phyloP scores from a whole-genome alignment of 2,329 filamentous ascomycete species.

The Ophiocordyceps polyrhachis-furcata region DNA sequence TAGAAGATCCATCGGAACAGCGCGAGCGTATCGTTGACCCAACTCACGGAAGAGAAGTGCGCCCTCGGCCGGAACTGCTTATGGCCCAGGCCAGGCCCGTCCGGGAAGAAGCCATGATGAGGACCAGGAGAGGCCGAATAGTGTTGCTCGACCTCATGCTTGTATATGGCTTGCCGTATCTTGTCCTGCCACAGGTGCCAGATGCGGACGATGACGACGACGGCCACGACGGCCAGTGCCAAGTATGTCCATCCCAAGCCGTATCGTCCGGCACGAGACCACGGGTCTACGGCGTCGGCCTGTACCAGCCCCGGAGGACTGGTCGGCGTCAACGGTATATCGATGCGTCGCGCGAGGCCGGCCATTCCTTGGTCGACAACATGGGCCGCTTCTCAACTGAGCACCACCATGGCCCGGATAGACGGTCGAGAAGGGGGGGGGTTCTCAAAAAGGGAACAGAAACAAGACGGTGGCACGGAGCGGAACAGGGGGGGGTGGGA shows the following conservation, averaged over 20 bases:
- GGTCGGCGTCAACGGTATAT: constrained; percentile 38
- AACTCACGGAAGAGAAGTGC: constrained; percentile 55
- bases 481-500: background rate
- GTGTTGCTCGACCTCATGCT: constrained; percentile 56
- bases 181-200: constrained; percentile 92
- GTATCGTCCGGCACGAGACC: constrained; percentile 68
- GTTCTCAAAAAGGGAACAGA: background rate
- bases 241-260: constrained; percentile 80
- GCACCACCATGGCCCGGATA: constrained; percentile 23
- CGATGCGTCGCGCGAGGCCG: constrained; percentile 33
- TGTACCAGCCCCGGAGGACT: constrained; percentile 43
- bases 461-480: background rate
- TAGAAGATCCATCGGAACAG: constrained; percentile 80
- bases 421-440: background rate
- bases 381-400: constrained; percentile 12
- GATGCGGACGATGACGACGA: constrained; percentile 50
- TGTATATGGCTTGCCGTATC: constrained; percentile 74
- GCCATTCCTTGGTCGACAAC: constrained; percentile 14
- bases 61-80: constrained; percentile 43
- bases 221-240: constrained; percentile 48
- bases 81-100: constrained; percentile 36
- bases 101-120: constrained; percentile 54
- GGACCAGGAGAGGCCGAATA: constrained; percentile 34
- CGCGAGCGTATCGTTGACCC: constrained; percentile 64
- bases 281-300: constrained; percentile 55